Base-by-base conservation (phyloP, 2,329 filamentous ascomycete species). In the Dendrostoma leiphaemia region DNA sequence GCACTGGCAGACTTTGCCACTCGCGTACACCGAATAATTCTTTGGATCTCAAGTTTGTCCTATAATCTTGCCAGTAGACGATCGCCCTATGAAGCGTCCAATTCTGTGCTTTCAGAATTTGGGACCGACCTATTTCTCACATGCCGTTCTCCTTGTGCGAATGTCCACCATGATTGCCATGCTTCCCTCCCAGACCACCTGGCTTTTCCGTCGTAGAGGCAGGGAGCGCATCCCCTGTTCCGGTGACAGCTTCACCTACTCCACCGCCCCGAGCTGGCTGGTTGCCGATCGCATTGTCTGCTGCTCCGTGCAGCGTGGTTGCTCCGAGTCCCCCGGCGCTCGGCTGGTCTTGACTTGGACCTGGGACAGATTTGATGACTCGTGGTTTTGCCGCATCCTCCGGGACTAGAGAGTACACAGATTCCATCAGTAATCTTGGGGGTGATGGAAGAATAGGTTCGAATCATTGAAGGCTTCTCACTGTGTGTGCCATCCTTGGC, bases 131-230 rank as follows among this genome's bases (percentile, higher is more conserved):
- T n/a, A n/a, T n/a, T n/a, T 28, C 10, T 17, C 26, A 31, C 29
- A 35, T 19, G 24, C 34, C 31, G 29, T 49, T 55, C 28, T 52
- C 47, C n/a, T 56, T 50, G 19, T 34, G 21, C n/a, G 26, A 32
- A 43, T 23, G 37, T 13, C 19, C 19, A 6, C 19, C 37, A 13
- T 40, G 37, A 24, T 24, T 40, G 3, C 19, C 19, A 24, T n/a
- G 23, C 19, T 24, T 38, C 17, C 35, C 19, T 9, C 35, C 32
- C n/a, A 38, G n/a, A 8, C 35, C 35, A 23, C 35, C n/a, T 12
- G 35, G 19, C 17, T 13, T 23, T 19, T 7, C 35, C 35, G 17
- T 21, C 17, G 35, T 23, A 10, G 19, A 38, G 17, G 17, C 35
- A 8, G 35, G 17, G 2, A 38, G 35, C 35, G 17, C 35, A 38